Evolutionary conservation across 768 basidiomycete species (phyloP).

Genomic region (Dentipellis sp.): DNA sequence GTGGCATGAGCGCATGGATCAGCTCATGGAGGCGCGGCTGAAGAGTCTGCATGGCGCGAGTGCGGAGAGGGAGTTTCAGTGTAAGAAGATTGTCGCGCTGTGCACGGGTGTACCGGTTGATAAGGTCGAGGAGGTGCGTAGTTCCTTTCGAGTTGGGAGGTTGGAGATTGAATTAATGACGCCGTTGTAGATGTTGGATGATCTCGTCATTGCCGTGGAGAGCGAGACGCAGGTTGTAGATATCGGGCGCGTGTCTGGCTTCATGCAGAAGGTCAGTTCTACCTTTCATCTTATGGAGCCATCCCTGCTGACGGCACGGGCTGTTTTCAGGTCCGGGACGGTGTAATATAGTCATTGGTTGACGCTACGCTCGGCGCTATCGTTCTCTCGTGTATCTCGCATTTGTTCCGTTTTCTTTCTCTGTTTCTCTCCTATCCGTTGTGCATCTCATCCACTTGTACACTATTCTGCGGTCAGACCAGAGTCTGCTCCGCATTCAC

Average conservation of each 20-base stretch:
- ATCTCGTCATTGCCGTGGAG: conserved; percentile 79
- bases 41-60: conserved; percentile 66
- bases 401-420: not conserved
- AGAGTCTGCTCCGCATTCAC: too few species aligned
- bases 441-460: not conserved
- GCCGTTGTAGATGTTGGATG: conserved; percentile 64
- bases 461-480: too few species aligned
- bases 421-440: not conserved
- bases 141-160: not conserved
- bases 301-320: not conserved
- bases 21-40: conserved; percentile 61
- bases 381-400: conserved; percentile 2
- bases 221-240: conserved; percentile 79
- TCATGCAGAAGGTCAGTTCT: conserved; percentile 76
- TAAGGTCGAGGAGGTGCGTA: conserved; percentile 78
- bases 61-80: conserved; percentile 85
- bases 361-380: not conserved
- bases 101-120: conserved; percentile 84
- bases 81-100: conserved; percentile 83
- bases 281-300: not conserved
- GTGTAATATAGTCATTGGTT: conserved; percentile 36
- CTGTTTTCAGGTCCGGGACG: conserved; percentile 44
- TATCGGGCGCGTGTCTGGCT: conserved; percentile 77
- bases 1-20: conserved; percentile 80
- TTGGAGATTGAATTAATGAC: conserved; percentile 6